Conservation (phyloP, 2,329 filamentous ascomycete genomes). For the Periconia macrospinosa region DNA sequence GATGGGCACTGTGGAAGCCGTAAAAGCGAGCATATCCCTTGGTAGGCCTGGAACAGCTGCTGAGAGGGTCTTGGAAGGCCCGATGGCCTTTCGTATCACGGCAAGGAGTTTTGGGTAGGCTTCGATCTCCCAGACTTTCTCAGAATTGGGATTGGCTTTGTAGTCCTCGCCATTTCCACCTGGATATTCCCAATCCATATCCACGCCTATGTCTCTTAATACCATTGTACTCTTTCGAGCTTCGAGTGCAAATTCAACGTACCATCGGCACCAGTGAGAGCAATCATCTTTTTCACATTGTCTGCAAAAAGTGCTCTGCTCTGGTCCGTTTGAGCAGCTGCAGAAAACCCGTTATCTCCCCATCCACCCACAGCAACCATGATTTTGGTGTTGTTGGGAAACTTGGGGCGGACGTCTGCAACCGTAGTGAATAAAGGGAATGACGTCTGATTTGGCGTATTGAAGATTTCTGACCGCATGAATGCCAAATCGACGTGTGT, state of each 20-base stretch:
- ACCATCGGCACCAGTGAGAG: constrained; percentile 64
- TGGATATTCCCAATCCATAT: constrained; percentile 70
- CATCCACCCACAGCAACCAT: constrained; percentile 74
- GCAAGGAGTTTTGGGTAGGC: constrained; percentile 64
- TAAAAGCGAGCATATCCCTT: constrained; percentile 70
- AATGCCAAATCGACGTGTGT: constrained; percentile 37
- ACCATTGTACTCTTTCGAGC: not conserved
- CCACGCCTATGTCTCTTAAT: constrained; percentile 33
- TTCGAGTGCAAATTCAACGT: constrained; percentile 26
- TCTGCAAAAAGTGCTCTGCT: constrained; percentile 57
- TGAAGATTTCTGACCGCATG: constrained; percentile 33
- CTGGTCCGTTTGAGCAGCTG: constrained; percentile 57
- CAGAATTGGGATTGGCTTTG: constrained; percentile 60
- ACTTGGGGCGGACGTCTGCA: constrained; percentile 44
- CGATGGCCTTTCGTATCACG: constrained; percentile 63
- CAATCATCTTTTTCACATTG: constrained; percentile 66
- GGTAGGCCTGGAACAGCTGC: constrained; percentile 66
- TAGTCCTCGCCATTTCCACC: constrained; percentile 71
- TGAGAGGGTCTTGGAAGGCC: constrained; percentile 61
- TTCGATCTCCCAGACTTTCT: constrained; percentile 62
- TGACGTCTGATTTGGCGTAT: constrained; percentile 16
- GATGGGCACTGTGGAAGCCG: constrained; percentile 54
- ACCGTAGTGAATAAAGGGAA: constrained; percentile 34
- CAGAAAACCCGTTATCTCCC: constrained; percentile 69
- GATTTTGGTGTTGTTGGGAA: constrained; percentile 59